Evolutionary conservation across 2,329 filamentous ascomycete species (phyloP).

Genomic region (Phaeosphaeria sp.): DNA sequence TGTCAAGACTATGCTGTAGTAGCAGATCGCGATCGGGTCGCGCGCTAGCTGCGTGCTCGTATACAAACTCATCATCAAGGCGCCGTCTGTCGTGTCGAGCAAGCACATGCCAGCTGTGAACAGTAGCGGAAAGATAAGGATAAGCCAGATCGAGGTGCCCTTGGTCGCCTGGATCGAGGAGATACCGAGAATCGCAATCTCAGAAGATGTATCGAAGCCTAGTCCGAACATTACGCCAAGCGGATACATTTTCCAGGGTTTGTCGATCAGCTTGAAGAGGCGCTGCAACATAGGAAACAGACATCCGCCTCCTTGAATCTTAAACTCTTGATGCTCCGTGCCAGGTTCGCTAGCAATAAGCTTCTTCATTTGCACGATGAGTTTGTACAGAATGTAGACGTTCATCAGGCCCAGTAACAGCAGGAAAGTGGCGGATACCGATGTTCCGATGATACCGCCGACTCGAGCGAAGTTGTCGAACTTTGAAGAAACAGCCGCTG

Average conservation of each 20-base stretch:
- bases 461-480: constrained; percentile 82
- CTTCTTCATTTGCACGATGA: constrained; percentile 71
- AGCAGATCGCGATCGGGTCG: constrained; percentile 87
- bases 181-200: constrained; percentile 91
- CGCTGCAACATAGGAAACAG: constrained; percentile 74
- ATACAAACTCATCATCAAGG: constrained; percentile 94
- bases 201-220: constrained; percentile 94
- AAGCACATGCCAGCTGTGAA: constrained; percentile 97
- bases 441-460: constrained; percentile 88
- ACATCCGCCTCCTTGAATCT: constrained; percentile 79
- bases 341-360: constrained; percentile 62
- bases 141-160: constrained; percentile 92
- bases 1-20: constrained; percentile 90
- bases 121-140: constrained; percentile 86
- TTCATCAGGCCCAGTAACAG: constrained; percentile 85
- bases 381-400: constrained; percentile 80
- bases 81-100: constrained; percentile 89
- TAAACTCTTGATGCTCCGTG: constrained; percentile 62
- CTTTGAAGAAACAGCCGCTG: constrained; percentile 78
- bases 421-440: constrained; percentile 82
- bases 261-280: constrained; percentile 75
- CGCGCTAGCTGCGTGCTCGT: constrained; percentile 78
- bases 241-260: constrained; percentile 95
- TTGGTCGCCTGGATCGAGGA: constrained; percentile 84
- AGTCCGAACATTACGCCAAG: constrained; percentile 84